Percentiles rank a stretch among this genome's conserved stretches.
Evolutionary conservation across 1,284 basidiomycete species (phyloP).

Genomic region (Pseudozyma tsukubaensis): DNA sequence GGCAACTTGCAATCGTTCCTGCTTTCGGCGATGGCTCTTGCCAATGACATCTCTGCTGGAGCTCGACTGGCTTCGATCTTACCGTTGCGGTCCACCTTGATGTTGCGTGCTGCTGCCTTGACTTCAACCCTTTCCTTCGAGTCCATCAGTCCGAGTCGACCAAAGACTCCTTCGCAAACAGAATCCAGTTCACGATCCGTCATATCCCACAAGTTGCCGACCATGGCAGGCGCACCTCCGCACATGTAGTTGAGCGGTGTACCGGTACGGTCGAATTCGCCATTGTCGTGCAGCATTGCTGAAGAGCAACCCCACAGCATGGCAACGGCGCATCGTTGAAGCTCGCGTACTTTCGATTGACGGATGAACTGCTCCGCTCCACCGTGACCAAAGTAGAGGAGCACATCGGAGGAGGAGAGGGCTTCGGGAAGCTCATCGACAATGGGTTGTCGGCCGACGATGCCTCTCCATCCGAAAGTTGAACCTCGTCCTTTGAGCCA

Average conservation of each 20-base stretch:
- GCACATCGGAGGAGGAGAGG: conserved; percentile 54
- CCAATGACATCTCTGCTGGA: conserved; percentile 73
- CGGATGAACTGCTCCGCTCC: conserved; percentile 94
- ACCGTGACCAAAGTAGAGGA: conserved; percentile 90
- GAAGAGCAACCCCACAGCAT: conserved; percentile 99
- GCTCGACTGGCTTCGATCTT: conserved; percentile 26
- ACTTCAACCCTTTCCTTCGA: conserved; percentile 48
- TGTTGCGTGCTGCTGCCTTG: conserved; percentile 23
- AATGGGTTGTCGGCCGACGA: conserved; percentile 76
- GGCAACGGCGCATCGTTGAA: conserved; percentile 85
- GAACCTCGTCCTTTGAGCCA: conserved; percentile 75
- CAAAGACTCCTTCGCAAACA: conserved; percentile 85
- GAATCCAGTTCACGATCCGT: conserved; percentile 97
- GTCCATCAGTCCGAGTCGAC: conserved; percentile 75
- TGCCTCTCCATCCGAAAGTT: conserved; percentile 83
- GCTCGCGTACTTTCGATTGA: conserved; percentile 79
- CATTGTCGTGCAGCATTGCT: conserved; percentile 85
- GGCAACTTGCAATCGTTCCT: conserved; percentile 86
- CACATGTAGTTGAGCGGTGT: conserved; percentile 94
- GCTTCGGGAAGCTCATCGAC: conserved; percentile 56
- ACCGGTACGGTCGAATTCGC: conserved; percentile 89
- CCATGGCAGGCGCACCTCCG: conserved; percentile 91
- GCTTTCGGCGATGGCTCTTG: conserved; percentile 82
- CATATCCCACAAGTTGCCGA: conserved; percentile 97
- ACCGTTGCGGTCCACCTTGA: conserved; percentile 26